Base-by-base conservation (phyloP, 257 asterid species). In the Gynochthodes officinalis region DNA sequence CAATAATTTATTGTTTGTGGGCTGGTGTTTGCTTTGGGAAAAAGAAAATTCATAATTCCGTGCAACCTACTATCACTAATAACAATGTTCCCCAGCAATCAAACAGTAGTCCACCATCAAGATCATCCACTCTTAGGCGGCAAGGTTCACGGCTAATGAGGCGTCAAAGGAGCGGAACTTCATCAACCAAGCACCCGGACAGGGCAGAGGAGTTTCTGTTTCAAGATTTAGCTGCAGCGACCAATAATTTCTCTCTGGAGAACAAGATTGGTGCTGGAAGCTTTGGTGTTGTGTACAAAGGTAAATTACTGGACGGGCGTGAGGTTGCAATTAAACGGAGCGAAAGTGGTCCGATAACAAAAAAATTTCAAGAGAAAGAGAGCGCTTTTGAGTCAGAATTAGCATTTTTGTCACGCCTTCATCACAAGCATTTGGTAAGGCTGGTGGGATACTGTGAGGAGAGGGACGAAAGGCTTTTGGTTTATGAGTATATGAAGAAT, bases 211-310 rank as follows among this genome's bases (percentile, higher is more conserved):
- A 92, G 73, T 87, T 87, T 63, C 15, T 75, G 62, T 88, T 92
- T 39, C 54, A 83, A 0, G 96, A 92, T 67, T 93, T 92, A 1
- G 84, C 63, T 4, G 78, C 77, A 0, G 98, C 96, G 2, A 88
- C 98, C 15, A 80, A 90, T 67, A 70, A 77, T 32, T 92, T 92
- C 50, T 81, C 97, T 0, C 5, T 60, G n/a, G 91, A 86, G 67
- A 87, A 86, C 83, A 92, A 87, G 90, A 82, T 92, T 68, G 98
- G 98, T 43, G 88, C 88, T 7, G 98, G 96, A 54, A 92, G 96
- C 66, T 92, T 90, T 28, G 98, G 98, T 16, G 84, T 86, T 14
- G 98, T 92, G 3, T 92, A 92, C 75, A 80, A 44, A 71, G 98
- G 96, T 10, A 90, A 90, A 75, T 78, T 90, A 8, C 61, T 71